These are phyloP conservation scores for Leishmania tropica DNA, from an alignment of 208 protist species.

Conservation along the genomic window DNA sequence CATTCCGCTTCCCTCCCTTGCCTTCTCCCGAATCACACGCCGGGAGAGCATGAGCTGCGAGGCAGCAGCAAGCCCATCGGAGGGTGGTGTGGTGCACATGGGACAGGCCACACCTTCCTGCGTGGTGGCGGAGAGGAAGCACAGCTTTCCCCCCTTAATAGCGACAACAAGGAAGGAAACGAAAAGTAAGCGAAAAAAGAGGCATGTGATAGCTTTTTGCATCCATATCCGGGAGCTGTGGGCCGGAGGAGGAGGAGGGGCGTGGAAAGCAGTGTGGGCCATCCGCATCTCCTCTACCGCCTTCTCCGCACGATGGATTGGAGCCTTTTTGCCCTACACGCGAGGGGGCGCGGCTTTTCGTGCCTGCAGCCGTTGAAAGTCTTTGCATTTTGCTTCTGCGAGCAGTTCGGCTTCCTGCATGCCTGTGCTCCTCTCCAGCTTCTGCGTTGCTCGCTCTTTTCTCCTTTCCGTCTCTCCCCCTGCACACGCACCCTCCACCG, in stretches of 20 bases:
- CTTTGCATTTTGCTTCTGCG: background rate
- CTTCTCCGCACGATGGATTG: background rate
- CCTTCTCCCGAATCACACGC: background rate
- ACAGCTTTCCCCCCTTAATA: background rate
- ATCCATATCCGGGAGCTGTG: background rate
- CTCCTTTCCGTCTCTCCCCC: background rate
- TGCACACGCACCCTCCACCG: background rate
- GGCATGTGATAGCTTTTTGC: background rate
- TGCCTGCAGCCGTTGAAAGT: background rate
- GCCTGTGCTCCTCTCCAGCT: background rate
- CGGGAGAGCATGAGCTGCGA: background rate
- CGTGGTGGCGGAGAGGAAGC: background rate
- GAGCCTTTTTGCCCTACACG: background rate
- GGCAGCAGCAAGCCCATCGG: background rate
- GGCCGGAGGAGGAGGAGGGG: background rate
- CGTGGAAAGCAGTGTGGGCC: too few relatives aligned
- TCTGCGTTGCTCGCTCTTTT: background rate
- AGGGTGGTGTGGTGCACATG: background rate
- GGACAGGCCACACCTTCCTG: background rate
- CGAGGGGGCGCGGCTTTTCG: background rate
- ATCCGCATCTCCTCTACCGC: background rate
- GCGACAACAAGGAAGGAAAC: background rate
- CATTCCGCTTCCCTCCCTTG: background rate
- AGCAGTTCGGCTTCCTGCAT: background rate
- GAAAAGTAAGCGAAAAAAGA: background rate